phyloP scores from a whole-genome alignment of 2,329 filamentous ascomycete species.

The Metarhizium album region DNA sequence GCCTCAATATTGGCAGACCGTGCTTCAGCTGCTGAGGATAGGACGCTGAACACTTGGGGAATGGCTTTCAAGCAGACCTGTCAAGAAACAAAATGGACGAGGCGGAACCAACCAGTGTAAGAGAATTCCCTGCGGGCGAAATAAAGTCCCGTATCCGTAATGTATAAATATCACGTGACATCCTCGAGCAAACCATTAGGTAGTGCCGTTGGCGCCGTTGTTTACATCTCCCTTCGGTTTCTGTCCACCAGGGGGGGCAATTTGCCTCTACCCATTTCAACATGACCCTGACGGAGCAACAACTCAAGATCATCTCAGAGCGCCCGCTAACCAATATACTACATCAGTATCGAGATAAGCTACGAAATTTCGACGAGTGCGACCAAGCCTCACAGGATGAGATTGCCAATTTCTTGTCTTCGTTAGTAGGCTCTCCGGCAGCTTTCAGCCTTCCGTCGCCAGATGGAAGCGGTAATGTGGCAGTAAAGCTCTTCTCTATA shows the following conservation, averaged over 20 bases:
- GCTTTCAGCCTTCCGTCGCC: neutral
- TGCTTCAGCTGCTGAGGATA: too few species aligned
- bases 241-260: neutral
- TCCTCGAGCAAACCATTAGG: too few species aligned
- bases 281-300: neutral
- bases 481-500: neutral
- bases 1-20: too few species aligned
- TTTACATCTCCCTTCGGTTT: neutral
- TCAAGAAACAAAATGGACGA: too few species aligned
- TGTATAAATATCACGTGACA: too few species aligned
- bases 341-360: neutral
- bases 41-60: too few species aligned
- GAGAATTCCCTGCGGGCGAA: too few species aligned
- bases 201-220: too few species aligned
- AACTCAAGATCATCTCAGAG: neutral
- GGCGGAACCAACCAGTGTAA: too few species aligned
- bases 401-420: neutral
- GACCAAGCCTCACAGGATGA: neutral
- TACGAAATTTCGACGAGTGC: neutral
- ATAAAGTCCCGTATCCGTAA: too few species aligned
- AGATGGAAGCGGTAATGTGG: neutral
- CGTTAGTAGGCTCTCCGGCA: neutral
- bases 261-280: neutral
- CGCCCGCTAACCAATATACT: neutral
- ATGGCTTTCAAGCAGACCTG: too few species aligned